These are phyloP conservation scores for Aphanomyces astaci DNA, from an alignment of 352 stramenopile genomes.

Conservation along the genomic window DNA sequence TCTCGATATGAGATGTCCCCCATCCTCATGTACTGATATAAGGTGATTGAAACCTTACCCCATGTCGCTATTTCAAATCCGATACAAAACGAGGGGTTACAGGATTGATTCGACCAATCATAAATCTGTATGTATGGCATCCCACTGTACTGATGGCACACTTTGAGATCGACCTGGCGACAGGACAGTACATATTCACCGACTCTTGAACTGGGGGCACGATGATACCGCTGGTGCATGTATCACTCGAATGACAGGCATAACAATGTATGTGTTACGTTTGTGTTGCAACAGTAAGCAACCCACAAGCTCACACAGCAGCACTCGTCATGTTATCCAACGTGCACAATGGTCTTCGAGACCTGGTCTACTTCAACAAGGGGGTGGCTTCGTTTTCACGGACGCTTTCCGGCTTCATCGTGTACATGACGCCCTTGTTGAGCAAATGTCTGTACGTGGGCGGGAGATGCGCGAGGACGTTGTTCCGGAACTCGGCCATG, in stretches of 20 bases:
- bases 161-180: neutral
- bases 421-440: conserved; percentile 11
- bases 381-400: neutral
- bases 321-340: too few species aligned
- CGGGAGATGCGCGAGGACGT: conserved; percentile 13
- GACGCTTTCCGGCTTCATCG: conserved; percentile 3
- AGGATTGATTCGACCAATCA: neutral
- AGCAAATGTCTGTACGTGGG: conserved; percentile 14
- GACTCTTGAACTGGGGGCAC: too few species aligned
- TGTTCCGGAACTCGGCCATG: conserved; percentile 19
- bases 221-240: too few species aligned
- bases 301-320: too few species aligned
- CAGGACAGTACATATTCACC: too few species aligned
- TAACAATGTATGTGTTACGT: too few species aligned
- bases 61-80: neutral
- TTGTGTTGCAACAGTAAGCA: too few species aligned
- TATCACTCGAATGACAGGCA: too few species aligned
- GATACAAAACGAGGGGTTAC: neutral
- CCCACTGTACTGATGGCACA: conserved; percentile 2
- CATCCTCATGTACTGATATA: neutral
- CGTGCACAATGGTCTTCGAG: too few species aligned
- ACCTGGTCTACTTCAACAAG: neutral
- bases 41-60: neutral
- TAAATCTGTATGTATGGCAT: neutral
- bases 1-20: neutral